Evolutionary conservation across 371 early-diverging fungal species (phyloP).

Genomic region (Umbelopsis sp.): DNA sequence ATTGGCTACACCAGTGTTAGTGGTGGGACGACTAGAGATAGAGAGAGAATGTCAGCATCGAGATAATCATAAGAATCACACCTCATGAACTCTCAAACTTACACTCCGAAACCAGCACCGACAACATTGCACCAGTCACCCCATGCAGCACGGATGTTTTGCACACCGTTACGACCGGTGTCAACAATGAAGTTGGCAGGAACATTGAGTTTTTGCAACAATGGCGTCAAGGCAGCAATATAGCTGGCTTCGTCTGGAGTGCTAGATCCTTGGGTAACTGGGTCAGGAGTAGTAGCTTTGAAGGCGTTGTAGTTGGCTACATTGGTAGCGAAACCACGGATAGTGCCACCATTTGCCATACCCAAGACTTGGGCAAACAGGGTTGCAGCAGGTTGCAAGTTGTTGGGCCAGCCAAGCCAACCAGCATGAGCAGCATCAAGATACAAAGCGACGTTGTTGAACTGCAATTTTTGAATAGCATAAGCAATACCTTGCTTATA

Average conservation of each 20-base stretch:
- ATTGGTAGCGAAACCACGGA: constrained; percentile 35
- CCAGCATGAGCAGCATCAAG: constrained; percentile 42
- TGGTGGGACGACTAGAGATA: constrained; percentile 15
- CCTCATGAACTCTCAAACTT: neutral
- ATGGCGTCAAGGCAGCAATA: constrained; percentile 12
- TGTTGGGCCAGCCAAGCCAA: constrained; percentile 39
- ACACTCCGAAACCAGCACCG: constrained; percentile 35
- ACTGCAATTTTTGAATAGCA: constrained; percentile 29
- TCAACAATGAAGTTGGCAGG: constrained; percentile 36
- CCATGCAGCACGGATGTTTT: constrained; percentile 32
- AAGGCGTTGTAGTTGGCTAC: constrained; percentile 40
- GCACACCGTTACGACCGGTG: constrained; percentile 33
- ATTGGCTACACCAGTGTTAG: constrained; percentile 18
- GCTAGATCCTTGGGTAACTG: neutral
- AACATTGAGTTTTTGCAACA: constrained; percentile 22
- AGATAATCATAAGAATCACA: neutral
- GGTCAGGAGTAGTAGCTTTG: constrained; percentile 17
- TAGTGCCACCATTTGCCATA: constrained; percentile 21
- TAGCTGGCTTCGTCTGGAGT: constrained; percentile 6
- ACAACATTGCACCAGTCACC: constrained; percentile 43
- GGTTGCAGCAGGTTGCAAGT: constrained; percentile 20
- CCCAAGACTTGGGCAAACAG: constrained; percentile 27
- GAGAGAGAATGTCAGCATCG: neutral
- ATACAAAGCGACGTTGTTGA: constrained; percentile 30
- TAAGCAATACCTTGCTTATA: constrained; percentile 40